phyloP scores from a whole-genome alignment of 495 filamentous ascomycete genomes.

The Penicillium mononematosum region DNA sequence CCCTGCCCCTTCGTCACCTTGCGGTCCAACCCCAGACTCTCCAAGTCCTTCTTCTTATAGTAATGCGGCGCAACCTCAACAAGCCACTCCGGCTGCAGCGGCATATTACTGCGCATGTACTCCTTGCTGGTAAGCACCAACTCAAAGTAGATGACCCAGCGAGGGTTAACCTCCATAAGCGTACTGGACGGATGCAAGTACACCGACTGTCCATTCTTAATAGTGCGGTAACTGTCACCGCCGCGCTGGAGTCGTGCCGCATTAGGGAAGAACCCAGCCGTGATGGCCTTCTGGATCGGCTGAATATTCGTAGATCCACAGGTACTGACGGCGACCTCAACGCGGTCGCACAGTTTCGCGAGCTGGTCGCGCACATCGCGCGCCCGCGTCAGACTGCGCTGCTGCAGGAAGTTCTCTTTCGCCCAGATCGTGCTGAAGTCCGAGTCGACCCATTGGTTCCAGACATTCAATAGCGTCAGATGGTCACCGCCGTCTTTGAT shows the following conservation, averaged over 20 bases:
- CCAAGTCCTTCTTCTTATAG: conserved; percentile 90
- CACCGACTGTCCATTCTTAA: conserved; percentile 88
- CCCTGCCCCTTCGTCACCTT: conserved; percentile 73
- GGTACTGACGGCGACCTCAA: conserved; percentile 74
- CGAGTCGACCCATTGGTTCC: conserved; percentile 93
- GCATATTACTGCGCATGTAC: conserved; percentile 88
- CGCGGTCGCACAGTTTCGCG: conserved; percentile 88
- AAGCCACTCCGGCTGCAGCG: conserved; percentile 81
- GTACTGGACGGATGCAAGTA: conserved; percentile 86
- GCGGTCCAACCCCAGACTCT: conserved; percentile 71
- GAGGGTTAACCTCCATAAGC: conserved; percentile 78
- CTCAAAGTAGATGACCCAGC: conserved; percentile 90
- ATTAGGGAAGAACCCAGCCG: conserved; percentile 92
- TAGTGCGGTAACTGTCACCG: conserved; percentile 89
- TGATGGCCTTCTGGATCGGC: conserved; percentile 83
- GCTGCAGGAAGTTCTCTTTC: conserved; percentile 91
- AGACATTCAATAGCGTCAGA: conserved; percentile 88
- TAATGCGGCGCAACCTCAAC: conserved; percentile 93
- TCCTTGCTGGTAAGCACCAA: conserved; percentile 90
- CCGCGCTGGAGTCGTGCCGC: conserved; percentile 81
- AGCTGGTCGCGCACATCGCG: conserved; percentile 94
- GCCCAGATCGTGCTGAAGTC: conserved; percentile 90
- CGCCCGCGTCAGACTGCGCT: conserved; percentile 78
- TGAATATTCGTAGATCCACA: conserved; percentile 67
- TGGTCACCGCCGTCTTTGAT: conserved; percentile 92